These are phyloP conservation scores for Fraxinus cuspidata DNA, from an alignment of 257 asterid genomes.

Conservation along the genomic window DNA sequence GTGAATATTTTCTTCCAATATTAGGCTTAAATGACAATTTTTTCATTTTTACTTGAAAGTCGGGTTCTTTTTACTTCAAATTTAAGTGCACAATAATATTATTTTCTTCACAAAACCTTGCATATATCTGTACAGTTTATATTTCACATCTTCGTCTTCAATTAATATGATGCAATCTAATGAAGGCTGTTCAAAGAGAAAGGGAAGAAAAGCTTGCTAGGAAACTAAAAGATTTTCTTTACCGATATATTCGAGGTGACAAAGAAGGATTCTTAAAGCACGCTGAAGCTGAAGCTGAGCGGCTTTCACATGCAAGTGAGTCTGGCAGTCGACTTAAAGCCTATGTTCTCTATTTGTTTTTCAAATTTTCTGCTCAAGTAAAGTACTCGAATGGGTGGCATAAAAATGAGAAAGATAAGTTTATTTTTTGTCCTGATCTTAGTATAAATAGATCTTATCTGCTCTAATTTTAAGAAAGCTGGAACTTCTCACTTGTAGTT, in stretches of 20 bases:
- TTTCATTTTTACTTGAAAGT: not conserved
- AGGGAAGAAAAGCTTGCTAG: conserved; percentile 91
- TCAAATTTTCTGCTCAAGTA: too few relatives aligned
- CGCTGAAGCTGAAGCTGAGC: conserved; percentile 83
- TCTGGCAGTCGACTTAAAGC: not conserved
- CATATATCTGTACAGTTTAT: not conserved
- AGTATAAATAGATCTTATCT: not conserved
- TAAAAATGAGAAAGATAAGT: too few relatives aligned
- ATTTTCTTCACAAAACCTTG: not conserved
- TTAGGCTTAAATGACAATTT: not conserved
- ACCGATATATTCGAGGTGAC: conserved; percentile 67
- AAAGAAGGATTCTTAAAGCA: conserved; percentile 60
- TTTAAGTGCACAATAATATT: not conserved
- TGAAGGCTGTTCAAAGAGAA: conserved; percentile 83
- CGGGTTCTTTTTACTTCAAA: not conserved
- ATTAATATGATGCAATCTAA: not conserved
- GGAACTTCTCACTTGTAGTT: not conserved
- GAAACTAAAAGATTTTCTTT: conserved; percentile 62
- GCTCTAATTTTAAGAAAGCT: not conserved
- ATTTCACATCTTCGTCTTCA: not conserved
- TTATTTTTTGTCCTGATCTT: not conserved
- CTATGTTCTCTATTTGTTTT: not conserved
- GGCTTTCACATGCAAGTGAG: conserved; percentile 73
- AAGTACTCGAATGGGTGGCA: not conserved
- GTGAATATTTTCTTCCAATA: not conserved